Base-by-base conservation (phyloP, 2,329 filamentous ascomycete genomes). In the Penicillium sp. region DNA sequence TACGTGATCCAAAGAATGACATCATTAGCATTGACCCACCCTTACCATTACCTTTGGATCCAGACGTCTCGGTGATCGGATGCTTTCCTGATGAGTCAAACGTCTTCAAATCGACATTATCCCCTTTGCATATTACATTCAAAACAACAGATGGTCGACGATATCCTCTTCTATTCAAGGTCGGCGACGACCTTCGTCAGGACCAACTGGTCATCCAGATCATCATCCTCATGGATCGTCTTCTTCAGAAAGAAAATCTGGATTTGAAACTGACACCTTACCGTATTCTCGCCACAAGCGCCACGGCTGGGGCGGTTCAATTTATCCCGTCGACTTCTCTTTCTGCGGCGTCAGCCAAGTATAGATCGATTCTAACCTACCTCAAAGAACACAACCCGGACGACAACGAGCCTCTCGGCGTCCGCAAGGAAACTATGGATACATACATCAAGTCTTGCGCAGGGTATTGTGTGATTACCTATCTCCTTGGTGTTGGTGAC, bases 401-500 rank as follows among this genome's bases (percentile, higher is more conserved):
- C 59, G 80, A 86, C 14, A 75, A 75, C 9, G 86, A 87, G 4
- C 85, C 89, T 0, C 76, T 94, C 1, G 89, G 91, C 1, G 83
- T 98, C 18, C 85, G 90, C 18, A 90, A 91, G 62, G 91, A 96
- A 60, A 84, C 87, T 0, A 84, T 98, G 70, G 93, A 98, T 54
- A 96, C 85, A 1, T 98, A 95, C 62, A 83, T 97, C 60, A 91
- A 90, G 61, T 95, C 89, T 0, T 96, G 93, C 60, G 93, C 93
- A 0, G 93, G 93, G 21, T 98, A 98, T 69, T 97, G 93, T 64
- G 93, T 98, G 10, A 96, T 98, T 53, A 98, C 94, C 0, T 98
- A 98, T 64, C 86, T 98, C 11, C 79, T 98, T 9, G 94, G 93
- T 20, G 93, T 98, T 2, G 93, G 93, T 14, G 93, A 98, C 63